Conservation (phyloP, 495 filamentous ascomycete genomes). For the Glarea lozoyensis region DNA sequence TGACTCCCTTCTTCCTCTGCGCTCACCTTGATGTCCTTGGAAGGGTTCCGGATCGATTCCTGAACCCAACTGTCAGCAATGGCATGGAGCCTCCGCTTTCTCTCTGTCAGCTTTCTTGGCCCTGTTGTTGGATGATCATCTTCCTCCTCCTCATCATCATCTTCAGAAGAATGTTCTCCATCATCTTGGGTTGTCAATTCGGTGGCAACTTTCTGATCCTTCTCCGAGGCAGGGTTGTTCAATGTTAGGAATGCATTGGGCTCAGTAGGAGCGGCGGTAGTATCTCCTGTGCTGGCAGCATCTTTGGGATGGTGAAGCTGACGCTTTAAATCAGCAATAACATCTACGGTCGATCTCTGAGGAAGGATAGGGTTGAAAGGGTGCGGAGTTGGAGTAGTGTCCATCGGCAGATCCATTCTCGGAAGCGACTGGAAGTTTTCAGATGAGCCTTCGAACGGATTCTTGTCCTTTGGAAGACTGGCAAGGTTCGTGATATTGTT, state of each 20-base stretch:
- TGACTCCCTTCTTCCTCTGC: conserved; percentile 23
- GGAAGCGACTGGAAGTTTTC: too few species aligned
- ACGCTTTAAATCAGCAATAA: conserved; percentile 20
- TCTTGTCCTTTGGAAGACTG: too few species aligned
- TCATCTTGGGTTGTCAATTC: background rate
- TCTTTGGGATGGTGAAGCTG: background rate
- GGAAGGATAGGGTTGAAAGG: conserved; percentile 3
- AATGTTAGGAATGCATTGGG: background rate
- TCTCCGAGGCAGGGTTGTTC: background rate
- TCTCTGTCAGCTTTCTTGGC: conserved; percentile 34
- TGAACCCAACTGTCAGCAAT: conserved; percentile 36
- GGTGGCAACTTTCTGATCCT: background rate
- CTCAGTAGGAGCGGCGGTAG: background rate
- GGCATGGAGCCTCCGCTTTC: conserved; percentile 39
- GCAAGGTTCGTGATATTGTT: too few species aligned
- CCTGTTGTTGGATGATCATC: conserved; percentile 9
- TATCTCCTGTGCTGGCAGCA: background rate
- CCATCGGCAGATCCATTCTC: too few species aligned
- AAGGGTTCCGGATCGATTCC: background rate
- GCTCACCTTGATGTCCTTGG: conserved; percentile 5
- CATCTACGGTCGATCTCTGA: conserved; percentile 12
- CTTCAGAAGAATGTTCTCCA: conserved; percentile 4
- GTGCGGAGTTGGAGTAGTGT: background rate
- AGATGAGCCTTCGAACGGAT: too few species aligned
- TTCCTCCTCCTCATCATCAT: conserved; percentile 23